phyloP scores from a whole-genome alignment of 345 rosid genomes.

The Gossypium sturtianum region DNA sequence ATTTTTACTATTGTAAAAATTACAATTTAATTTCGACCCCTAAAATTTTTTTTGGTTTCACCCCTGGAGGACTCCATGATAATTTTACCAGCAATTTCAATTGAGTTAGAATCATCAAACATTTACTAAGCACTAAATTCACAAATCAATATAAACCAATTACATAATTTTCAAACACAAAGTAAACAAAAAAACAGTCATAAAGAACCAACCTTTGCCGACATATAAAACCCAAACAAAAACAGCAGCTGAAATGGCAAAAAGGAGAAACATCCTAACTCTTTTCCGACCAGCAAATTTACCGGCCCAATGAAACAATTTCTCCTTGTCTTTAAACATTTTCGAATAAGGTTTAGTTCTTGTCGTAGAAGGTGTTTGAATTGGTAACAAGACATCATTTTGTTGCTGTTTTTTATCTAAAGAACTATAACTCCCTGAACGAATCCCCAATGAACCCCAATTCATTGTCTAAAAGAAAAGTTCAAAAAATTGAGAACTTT shows the following conservation, averaged over 20 bases:
- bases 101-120: too few species aligned
- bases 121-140: too few species aligned
- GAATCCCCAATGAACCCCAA: slow-evolving; percentile 64
- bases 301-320: slow-evolving; percentile 67
- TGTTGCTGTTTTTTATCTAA: slow-evolving; percentile 65
- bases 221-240: slow-evolving; percentile 72
- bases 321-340: slow-evolving; percentile 82
- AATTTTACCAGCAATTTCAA: too few species aligned
- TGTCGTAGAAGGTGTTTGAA: slow-evolving; percentile 32
- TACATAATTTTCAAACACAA: background rate
- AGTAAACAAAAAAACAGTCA: background rate
- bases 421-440: slow-evolving; percentile 75
- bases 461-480: slow-evolving; percentile 32
- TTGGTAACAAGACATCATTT: slow-evolving; percentile 37
- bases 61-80: too few species aligned
- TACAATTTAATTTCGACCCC: too few species aligned
- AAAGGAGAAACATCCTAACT: slow-evolving; percentile 85
- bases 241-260: slow-evolving; percentile 70
- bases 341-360: slow-evolving; percentile 54
- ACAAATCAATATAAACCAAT: too few species aligned
- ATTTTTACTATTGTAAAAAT: too few species aligned
- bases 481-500: too few species aligned
- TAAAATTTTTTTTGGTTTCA: too few species aligned
- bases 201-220: slow-evolving; percentile 61
- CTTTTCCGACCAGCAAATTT: slow-evolving; percentile 88